phyloP scores from a whole-genome alignment of 306 rosid species.

The Adenanthera pavonina region DNA sequence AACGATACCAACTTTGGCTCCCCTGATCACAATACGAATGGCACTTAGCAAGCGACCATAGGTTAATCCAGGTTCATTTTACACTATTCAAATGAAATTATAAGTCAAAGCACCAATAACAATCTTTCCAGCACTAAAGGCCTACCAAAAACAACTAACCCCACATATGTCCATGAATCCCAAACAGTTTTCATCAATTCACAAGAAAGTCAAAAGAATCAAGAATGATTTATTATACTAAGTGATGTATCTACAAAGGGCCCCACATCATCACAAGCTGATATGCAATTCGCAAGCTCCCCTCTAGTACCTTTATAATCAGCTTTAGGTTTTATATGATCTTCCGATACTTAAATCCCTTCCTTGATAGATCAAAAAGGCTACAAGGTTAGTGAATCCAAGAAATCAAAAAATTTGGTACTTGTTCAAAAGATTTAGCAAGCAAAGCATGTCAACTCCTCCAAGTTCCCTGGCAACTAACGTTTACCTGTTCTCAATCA shows the following conservation, averaged over 20 bases:
- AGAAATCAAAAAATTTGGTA: too few relatives aligned
- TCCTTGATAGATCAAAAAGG: slow-evolving; percentile 29
- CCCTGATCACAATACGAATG: slow-evolving; percentile 49
- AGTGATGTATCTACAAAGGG: slow-evolving; percentile 40
- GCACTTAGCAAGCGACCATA: slow-evolving; percentile 49
- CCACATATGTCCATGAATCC: not conserved
- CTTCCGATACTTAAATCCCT: slow-evolving; percentile 42
- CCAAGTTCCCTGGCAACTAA: too few relatives aligned
- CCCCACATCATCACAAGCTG: slow-evolving; percentile 44
- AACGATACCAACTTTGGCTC: slow-evolving; percentile 33
- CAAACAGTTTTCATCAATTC: not conserved
- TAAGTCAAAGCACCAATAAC: slow-evolving; percentile 59
- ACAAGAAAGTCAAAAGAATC: not conserved
- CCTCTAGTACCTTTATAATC: slow-evolving; percentile 35
- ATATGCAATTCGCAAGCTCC: slow-evolving; percentile 40
- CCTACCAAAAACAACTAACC: slow-evolving; percentile 38
- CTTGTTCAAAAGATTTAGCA: too few relatives aligned
- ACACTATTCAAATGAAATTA: not conserved
- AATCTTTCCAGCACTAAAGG: slow-evolving; percentile 39
- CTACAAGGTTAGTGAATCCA: too few relatives aligned
- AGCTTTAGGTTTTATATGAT: slow-evolving; percentile 1
- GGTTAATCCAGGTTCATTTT: slow-evolving; percentile 48
- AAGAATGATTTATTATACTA: not conserved
- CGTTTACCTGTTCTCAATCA: too few relatives aligned
- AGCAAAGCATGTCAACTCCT: too few relatives aligned